Evolutionary conservation across 2,329 filamentous ascomycete species (phyloP).

Genomic region (Penicillium sp.): DNA sequence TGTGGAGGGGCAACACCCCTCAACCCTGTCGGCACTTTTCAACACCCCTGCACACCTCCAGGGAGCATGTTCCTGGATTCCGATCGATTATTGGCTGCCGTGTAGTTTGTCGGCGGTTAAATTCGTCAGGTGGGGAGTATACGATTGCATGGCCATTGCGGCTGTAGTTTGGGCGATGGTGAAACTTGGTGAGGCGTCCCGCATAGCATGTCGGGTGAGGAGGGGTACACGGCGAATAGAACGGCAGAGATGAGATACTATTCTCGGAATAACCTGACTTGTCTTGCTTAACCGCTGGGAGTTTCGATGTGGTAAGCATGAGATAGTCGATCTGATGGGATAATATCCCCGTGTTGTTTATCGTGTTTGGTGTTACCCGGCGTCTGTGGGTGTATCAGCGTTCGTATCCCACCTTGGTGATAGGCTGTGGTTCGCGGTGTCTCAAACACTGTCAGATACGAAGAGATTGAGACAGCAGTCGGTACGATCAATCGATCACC

Average conservation of each 20-base stretch:
- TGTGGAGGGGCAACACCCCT: background rate
- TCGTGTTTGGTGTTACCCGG: no score
- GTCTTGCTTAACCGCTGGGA: background rate
- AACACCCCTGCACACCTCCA: background rate
- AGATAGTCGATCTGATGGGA: no score
- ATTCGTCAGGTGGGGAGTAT: background rate
- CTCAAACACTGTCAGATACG: no score
- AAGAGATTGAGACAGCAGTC: no score
- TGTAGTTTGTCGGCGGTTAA: background rate
- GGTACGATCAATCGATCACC: no score
- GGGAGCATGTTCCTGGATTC: background rate
- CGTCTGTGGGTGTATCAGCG: no score
- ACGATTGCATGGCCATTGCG: background rate
- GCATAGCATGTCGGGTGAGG: background rate
- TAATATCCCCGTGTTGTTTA: no score
- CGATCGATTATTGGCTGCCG: background rate
- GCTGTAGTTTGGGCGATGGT: background rate
- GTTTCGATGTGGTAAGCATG: no score
- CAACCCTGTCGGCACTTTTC: background rate
- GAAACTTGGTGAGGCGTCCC: background rate
- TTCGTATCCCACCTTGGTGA: no score
- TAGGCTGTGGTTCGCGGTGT: no score
- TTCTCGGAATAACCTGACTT: background rate
- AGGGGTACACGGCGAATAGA: background rate
- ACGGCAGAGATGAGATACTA: background rate